Evolutionary conservation across 2,329 filamentous ascomycete genomes (phyloP).

Genomic region (Truncatella angustata): DNA sequence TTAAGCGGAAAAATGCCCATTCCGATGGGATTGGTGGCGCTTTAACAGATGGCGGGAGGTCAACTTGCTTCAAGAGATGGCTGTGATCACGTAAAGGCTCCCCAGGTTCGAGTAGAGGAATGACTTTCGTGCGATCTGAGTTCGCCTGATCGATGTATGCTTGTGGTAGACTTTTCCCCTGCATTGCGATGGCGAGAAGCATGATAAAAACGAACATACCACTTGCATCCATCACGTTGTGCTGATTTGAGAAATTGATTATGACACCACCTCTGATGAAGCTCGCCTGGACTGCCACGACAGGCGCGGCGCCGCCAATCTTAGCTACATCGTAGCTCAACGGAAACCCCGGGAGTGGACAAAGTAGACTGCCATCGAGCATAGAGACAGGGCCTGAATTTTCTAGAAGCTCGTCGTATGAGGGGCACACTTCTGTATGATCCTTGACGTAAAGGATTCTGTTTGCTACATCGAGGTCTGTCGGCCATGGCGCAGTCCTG

Average conservation of each 20-base stretch:
- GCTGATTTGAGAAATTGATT: neutral
- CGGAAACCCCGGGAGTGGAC: too few relatives aligned
- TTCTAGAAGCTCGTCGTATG: too few relatives aligned
- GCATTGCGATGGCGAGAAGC: neutral
- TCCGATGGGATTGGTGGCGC: neutral
- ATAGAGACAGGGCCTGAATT: too few relatives aligned
- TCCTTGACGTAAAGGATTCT: too few relatives aligned
- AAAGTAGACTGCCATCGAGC: too few relatives aligned
- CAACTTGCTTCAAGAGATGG: neutral
- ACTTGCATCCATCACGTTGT: neutral
- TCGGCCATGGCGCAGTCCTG: too few relatives aligned
- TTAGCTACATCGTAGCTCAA: too few relatives aligned
- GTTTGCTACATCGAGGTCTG: too few relatives aligned
- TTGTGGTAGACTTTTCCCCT: neutral
- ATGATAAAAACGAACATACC: neutral
- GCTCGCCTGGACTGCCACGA: too few relatives aligned
- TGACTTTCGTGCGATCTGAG: neutral
- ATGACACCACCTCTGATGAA: neutral
- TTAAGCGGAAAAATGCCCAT: neutral
- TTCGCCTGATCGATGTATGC: neutral
- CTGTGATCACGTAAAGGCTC: neutral
- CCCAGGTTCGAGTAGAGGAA: neutral
- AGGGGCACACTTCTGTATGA: too few relatives aligned
- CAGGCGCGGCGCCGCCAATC: too few relatives aligned
- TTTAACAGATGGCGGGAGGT: too few relatives aligned